phyloP scores from a whole-genome alignment of 2,329 filamentous ascomycete genomes.

The Chrysoporthe cubensis region DNA sequence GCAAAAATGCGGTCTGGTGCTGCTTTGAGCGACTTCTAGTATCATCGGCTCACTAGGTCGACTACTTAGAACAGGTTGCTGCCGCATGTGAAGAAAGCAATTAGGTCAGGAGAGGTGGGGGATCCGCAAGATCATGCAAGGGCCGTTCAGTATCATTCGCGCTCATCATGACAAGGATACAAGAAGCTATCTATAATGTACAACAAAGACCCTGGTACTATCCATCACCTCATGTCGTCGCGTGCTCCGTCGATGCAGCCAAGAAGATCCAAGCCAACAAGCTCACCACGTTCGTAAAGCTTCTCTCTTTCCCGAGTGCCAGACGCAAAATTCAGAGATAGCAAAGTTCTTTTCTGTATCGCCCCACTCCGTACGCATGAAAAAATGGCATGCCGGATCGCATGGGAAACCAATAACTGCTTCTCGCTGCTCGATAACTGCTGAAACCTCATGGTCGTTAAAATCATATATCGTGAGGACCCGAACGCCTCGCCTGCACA shows the following conservation, averaged over 20 bases:
- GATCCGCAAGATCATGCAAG: not conserved
- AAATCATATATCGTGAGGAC: slow-evolving; percentile 14
- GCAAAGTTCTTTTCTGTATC: slow-evolving; percentile 23
- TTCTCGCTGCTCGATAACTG: not conserved
- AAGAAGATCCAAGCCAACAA: not conserved
- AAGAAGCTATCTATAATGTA: slow-evolving; percentile 9
- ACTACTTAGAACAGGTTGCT: not conserved
- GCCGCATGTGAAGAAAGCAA: not conserved
- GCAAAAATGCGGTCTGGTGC: not conserved
- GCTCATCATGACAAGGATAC: not conserved
- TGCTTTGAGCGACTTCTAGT: not conserved
- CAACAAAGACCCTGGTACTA: not conserved
- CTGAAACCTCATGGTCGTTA: not conserved
- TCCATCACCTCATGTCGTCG: slow-evolving; percentile 18
- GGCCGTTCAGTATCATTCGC: not conserved
- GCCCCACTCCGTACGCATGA: slow-evolving; percentile 6
- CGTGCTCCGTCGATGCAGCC: not conserved
- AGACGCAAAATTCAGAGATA: not conserved
- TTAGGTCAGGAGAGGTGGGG: too few relatives aligned
- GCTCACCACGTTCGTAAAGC: not conserved
- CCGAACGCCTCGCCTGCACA: slow-evolving; percentile 6
- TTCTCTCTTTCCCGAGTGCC: not conserved
- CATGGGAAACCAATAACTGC: not conserved
- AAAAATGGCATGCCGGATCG: not conserved
- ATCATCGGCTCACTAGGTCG: not conserved